A percentile compares a stretch with the other conserved stretches of the same genome.
phyloP scores from a whole-genome alignment of 2,329 filamentous ascomycete species.

The Diplodia scrobiculata region DNA sequence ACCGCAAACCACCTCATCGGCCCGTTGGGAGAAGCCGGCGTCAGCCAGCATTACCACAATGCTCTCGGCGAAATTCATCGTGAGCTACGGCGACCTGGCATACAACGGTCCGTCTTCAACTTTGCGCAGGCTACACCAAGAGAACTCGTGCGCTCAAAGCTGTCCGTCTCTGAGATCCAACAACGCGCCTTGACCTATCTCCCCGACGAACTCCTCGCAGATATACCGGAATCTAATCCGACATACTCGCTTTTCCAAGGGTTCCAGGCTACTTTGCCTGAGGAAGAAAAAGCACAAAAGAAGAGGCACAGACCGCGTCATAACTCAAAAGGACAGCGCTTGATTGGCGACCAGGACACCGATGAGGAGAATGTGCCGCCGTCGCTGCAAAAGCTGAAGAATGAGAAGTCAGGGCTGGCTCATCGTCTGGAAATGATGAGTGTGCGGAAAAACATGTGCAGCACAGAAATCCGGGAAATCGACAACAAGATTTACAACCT shows the following conservation, averaged over 20 bases:
- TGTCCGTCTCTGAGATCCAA: slow-evolving; percentile 90
- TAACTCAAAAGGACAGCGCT: slow-evolving; percentile 72
- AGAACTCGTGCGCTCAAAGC: slow-evolving; percentile 86
- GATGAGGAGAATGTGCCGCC: slow-evolving; percentile 63
- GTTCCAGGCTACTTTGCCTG: slow-evolving; percentile 84
- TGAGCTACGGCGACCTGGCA: slow-evolving; percentile 77
- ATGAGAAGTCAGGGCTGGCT: slow-evolving; percentile 76
- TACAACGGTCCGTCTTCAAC: slow-evolving; percentile 89
- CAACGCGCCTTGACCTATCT: slow-evolving; percentile 86
- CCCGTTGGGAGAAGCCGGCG: slow-evolving; percentile 48
- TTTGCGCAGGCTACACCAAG: slow-evolving; percentile 90
- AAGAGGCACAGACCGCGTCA: slow-evolving; percentile 62
- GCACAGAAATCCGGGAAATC: slow-evolving; percentile 91
- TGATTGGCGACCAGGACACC: slow-evolving; percentile 66
- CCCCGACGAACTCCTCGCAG: slow-evolving; percentile 82
- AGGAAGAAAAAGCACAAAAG: slow-evolving; percentile 65
- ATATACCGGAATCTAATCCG: slow-evolving; percentile 85
- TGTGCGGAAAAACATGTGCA: slow-evolving; percentile 95
- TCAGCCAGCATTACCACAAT: slow-evolving; percentile 72
- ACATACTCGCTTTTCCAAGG: slow-evolving; percentile 94
- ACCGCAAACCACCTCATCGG: slow-evolving; percentile 89
- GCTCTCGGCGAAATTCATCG: slow-evolving; percentile 89
- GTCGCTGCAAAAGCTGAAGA: slow-evolving; percentile 71
- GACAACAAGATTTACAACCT: slow-evolving; percentile 96
- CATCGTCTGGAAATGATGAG: slow-evolving; percentile 88